These are phyloP conservation scores for Somion occarium DNA, from an alignment of 1,284 basidiomycete species.

Conservation along the genomic window DNA sequence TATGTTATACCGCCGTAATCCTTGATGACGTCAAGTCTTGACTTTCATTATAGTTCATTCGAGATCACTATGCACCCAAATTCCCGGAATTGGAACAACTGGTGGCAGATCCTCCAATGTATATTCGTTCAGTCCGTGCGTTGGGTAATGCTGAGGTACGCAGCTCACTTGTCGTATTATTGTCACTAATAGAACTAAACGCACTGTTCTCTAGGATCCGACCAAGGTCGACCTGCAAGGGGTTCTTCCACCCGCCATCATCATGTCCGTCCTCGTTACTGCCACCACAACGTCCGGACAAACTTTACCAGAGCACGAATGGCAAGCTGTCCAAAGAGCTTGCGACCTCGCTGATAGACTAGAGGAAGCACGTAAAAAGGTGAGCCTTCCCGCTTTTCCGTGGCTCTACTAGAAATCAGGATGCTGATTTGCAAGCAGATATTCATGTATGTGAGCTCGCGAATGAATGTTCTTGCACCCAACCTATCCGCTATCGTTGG, in stretches of 20 bases:
- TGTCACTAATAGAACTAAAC: background rate
- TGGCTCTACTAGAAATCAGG: background rate
- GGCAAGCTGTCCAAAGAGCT: constrained; percentile 80
- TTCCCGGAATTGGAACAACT: constrained; percentile 98
- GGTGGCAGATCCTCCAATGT: constrained; percentile 88
- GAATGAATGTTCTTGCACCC: constrained; percentile 97
- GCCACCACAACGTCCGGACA: constrained; percentile 88
- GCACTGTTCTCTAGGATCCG: constrained; percentile 50
- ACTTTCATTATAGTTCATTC: constrained; percentile 72
- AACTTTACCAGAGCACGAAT: constrained; percentile 65
- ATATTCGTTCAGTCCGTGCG: constrained; percentile 86
- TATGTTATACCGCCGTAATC: constrained; percentile 30
- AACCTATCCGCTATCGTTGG: constrained; percentile 98
- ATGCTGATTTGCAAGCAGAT: constrained; percentile 56
- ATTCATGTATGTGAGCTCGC: constrained; percentile 97
- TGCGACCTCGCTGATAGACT: constrained; percentile 86
- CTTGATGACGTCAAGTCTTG: constrained; percentile 1
- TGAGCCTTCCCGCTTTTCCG: constrained; percentile 26
- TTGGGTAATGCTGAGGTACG: constrained; percentile 80
- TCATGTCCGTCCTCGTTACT: constrained; percentile 95
- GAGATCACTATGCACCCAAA: constrained; percentile 94
- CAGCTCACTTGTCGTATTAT: background rate
- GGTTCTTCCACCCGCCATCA: constrained; percentile 85
- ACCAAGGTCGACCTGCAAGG: constrained; percentile 79
- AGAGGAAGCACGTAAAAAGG: constrained; percentile 85